Evolutionary conservation across 192 early-diverging fungal species (phyloP).

Genomic region (Entomortierella lignicola): DNA sequence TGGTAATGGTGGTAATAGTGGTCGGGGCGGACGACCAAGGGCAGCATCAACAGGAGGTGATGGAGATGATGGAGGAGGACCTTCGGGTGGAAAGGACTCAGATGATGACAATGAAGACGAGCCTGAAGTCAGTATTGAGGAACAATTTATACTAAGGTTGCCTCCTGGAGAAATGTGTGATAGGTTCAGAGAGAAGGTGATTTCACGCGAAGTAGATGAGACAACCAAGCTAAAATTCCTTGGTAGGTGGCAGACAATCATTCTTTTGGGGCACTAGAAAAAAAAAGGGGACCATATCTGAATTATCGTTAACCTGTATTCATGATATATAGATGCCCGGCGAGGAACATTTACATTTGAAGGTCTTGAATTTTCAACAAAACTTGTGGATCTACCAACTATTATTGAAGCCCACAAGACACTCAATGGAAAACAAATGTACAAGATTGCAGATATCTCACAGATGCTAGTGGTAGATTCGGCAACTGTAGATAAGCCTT

Average conservation of each 20-base stretch:
- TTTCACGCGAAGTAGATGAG: conserved; percentile 53
- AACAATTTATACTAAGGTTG: conserved; percentile 85
- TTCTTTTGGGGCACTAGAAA: background rate
- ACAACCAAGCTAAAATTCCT: conserved; percentile 60
- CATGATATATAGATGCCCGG: conserved; percentile 59
- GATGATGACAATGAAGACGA: conserved; percentile 71
- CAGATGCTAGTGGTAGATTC: conserved; percentile 67
- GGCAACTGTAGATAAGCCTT: background rate
- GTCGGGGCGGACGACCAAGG: conserved; percentile 23
- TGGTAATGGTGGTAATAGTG: conserved; percentile 15
- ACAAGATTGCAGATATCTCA: conserved; percentile 87
- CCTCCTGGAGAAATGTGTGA: conserved; percentile 64
- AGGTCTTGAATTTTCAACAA: conserved; percentile 66
- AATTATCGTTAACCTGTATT: background rate
- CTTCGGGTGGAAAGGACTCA: conserved; percentile 27
- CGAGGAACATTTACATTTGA: conserved; percentile 69
- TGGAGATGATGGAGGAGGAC: conserved; percentile 12
- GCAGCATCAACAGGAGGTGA: conserved; percentile 1
- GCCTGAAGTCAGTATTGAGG: conserved; percentile 78
- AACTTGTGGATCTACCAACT: conserved; percentile 84
- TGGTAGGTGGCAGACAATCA: conserved; percentile 4
- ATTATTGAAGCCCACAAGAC: conserved; percentile 92
- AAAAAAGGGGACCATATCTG: background rate
- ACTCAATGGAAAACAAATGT: conserved; percentile 85
- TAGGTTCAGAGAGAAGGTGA: conserved; percentile 63